Base-by-base conservation (phyloP, 768 basidiomycete genomes). In the Russula foetens region DNA sequence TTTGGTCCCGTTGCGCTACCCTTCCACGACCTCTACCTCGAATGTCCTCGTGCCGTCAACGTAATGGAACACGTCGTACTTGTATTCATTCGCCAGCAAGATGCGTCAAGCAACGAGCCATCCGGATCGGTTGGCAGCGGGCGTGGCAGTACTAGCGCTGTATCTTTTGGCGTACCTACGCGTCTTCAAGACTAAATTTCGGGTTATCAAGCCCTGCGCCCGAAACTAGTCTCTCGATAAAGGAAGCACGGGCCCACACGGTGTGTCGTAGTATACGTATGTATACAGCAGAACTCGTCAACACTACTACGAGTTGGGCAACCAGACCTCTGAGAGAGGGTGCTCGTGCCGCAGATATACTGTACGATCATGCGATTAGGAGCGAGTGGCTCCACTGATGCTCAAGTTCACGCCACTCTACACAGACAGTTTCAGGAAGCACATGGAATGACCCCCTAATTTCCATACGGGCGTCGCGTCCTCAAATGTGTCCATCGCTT, bases 11-110 rank as follows among this genome's bases (percentile, higher is more conserved):
- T 78, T 1, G 76, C 77, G 56, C 73, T 77, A 52, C 71, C 79
- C 23, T 82, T n/a, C n/a, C n/a, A n/a, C n/a, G n/a, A n/a, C 56
- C 80, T 82, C 9, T 90, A 90, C 69, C 68, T 76, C 23, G 77
- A 79, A 63, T 98, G 92, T 70, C 82, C 96, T 33, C 85, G 89
- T 47, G 80, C n/a, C n/a, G n/a, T n/a, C n/a, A n/a, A n/a, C n/a
- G n/a, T 90, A 1, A 90, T 89, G 67, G 96, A 99, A 70, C 96
- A 99, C 66, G 77, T 99, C 52, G 75, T 98, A n/a, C 81, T 98
- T 15, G 81, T 91, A 0, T 96, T 88, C 71, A 86, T 98, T 59
- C 84, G 95, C 33, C 89, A 85, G 77, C 86, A 92, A 67, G 84
- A 88, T 59, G 76, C 81, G 5, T 63, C 69, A 6, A 63, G 69